phyloP scores from a whole-genome alignment of 163 green algal species.

The Coccomyxa subellipsoidea region DNA sequence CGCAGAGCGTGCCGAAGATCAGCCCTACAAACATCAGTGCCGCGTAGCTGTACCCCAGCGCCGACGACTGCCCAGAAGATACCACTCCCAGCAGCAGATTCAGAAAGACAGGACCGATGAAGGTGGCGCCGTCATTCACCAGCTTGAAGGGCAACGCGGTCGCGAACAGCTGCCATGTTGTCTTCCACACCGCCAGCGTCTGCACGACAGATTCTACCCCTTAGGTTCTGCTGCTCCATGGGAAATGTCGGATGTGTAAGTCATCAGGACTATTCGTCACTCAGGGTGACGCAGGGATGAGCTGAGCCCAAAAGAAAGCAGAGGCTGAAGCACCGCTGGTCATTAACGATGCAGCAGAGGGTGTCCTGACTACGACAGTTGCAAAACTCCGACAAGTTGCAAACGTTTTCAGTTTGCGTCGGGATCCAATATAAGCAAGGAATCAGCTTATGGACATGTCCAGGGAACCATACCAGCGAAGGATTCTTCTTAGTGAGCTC shows the following conservation, averaged over 20 bases:
- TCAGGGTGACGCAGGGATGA: no score
- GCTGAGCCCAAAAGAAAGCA: no score
- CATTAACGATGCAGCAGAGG: no score
- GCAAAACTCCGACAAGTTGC: no score
- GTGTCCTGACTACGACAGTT: no score
- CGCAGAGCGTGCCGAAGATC: conserved; percentile 50
- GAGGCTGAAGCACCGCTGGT: no score
- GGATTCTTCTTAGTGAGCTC: conserved; percentile 21
- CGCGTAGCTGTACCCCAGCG: conserved; percentile 43
- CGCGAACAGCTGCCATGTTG: conserved; percentile 26
- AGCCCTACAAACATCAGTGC: conserved; percentile 54
- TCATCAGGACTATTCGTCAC: no score
- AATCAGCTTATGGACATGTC: neutral
- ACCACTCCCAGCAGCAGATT: conserved; percentile 63
- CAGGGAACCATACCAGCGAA: conserved; percentile 17
- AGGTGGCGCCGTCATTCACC: conserved; percentile 64
- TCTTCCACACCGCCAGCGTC: conserved; percentile 25
- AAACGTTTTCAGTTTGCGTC: no score
- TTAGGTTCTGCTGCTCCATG: neutral
- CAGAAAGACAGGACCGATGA: conserved; percentile 68
- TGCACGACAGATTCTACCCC: conserved; percentile 11
- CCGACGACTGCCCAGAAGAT: conserved; percentile 1
- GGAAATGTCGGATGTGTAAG: neutral
- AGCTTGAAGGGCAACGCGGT: conserved; percentile 49
- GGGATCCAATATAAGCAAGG: neutral